These are phyloP conservation scores for Dryadomyces quercus-mongolicae DNA, from an alignment of 2,329 filamentous ascomycete genomes.

Conservation along the genomic window DNA sequence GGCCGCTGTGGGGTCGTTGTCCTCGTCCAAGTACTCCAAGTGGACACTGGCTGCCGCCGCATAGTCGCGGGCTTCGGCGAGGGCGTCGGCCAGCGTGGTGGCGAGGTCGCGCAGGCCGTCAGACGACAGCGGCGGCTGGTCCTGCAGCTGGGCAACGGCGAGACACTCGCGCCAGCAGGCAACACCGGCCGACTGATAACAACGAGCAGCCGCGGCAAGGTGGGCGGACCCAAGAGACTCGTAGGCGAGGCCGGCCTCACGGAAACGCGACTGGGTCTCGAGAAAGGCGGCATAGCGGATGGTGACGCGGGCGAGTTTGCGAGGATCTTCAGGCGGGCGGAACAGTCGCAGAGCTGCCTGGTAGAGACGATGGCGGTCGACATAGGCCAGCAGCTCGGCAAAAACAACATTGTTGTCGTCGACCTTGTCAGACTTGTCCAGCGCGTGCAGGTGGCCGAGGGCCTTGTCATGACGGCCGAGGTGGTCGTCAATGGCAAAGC, in stretches of 20 bases:
- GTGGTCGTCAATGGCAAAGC: slow-evolving; percentile 82
- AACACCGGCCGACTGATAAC: slow-evolving; percentile 69
- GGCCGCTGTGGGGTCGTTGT: slow-evolving; percentile 28
- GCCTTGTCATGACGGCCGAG: slow-evolving; percentile 68
- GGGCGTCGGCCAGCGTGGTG: slow-evolving; percentile 60
- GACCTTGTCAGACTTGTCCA: slow-evolving; percentile 28
- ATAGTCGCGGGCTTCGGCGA: slow-evolving; percentile 78
- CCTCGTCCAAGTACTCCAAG: slow-evolving; percentile 63
- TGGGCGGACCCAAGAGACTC: slow-evolving; percentile 59
- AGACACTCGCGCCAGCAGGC: slow-evolving; percentile 83
- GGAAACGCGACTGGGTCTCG: slow-evolving; percentile 60
- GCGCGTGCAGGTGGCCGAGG: slow-evolving; percentile 58
- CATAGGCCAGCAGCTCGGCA: slow-evolving; percentile 67
- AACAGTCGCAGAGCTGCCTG: slow-evolving; percentile 66
- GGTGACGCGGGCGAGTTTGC: slow-evolving; percentile 38
- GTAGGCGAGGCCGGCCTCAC: slow-evolving; percentile 81
- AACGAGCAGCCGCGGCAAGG: slow-evolving; percentile 62
- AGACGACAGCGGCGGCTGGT: slow-evolving; percentile 13
- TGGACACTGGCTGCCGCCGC: slow-evolving; percentile 67
- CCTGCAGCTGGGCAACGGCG: slow-evolving; percentile 56
- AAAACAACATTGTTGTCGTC: slow-evolving; percentile 34
- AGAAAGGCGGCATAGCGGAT: slow-evolving; percentile 70
- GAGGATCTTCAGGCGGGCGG: slow-evolving; percentile 48
- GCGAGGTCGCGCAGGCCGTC: slow-evolving; percentile 56
- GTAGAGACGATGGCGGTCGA: slow-evolving; percentile 69